Conservation (phyloP, 2,329 filamentous ascomycete species). For the Alternaria incomplexa region DNA sequence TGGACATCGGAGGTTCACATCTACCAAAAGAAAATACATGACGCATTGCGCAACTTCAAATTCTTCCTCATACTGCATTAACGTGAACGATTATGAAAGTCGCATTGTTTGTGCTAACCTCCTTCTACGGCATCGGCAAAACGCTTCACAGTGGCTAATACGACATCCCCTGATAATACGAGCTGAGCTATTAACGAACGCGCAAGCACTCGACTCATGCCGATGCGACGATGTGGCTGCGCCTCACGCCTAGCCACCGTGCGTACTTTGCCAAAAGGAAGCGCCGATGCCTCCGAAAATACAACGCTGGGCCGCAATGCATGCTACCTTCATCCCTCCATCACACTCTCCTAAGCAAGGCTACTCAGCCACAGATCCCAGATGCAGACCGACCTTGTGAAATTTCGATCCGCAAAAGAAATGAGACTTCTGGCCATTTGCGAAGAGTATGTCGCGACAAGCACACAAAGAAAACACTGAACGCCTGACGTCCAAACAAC, state of each 20-base stretch:
- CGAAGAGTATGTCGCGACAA: neutral
- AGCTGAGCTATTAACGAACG: neutral
- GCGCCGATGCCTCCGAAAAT: neutral
- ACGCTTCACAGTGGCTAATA: neutral
- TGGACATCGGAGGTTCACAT: constrained; percentile 18
- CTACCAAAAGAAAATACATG: constrained; percentile 16
- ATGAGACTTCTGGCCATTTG: neutral
- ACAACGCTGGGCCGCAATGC: neutral
- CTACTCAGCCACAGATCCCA: neutral
- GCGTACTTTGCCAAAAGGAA: neutral
- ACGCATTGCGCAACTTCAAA: constrained; percentile 6
- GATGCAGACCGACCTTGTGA: neutral
- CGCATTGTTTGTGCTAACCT: neutral
- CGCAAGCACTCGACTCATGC: constrained; percentile 1
- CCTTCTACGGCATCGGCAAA: neutral
- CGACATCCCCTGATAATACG: neutral
- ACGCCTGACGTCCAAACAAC: neutral
- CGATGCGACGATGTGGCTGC: neutral
- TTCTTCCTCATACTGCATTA: neutral
- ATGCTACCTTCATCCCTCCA: neutral
- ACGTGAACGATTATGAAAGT: neutral
- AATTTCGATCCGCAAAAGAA: neutral
- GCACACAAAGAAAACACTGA: neutral
- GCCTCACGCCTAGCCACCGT: neutral
- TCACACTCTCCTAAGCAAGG: neutral